Base-by-base conservation (phyloP, 2,329 filamentous ascomycete species). In the Fusarium tjaetaba region DNA sequence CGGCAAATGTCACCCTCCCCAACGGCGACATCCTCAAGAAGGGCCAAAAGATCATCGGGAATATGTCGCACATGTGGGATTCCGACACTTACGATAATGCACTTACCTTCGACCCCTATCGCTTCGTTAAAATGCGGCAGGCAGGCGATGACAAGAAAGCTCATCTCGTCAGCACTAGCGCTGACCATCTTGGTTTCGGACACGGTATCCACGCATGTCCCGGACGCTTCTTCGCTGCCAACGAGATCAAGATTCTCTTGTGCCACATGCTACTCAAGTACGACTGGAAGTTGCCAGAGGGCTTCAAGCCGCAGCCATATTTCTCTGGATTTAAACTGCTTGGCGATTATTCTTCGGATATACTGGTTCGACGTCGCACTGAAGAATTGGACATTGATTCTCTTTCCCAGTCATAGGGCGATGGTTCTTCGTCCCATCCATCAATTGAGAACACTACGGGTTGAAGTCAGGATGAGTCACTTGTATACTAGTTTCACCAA, bases 161-260 rank as follows among this genome's bases (percentile, higher is more conserved):
- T 4, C 85, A 84, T 70, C 82, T 90, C 76, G 85, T 88, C 7
- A 86, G 85, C 11, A 89, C 88, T 1, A 84, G 83, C n/a, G 78
- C 85, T 6, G 77, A 82, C 7, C 85, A 87, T 22, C 73, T 89
- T 20, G 81, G 84, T 0, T 90, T 90, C 73, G 88, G 88, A 0
- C 86, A 89, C 60, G 88, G 88, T 2, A 79, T 84, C 46, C 87
- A 90, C 76, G 86, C 84, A 3, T 86, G 87, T 55, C 85, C 86
- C 0, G 88, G 88, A 0, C 82, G 87, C 2, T 89, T 89, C 79
- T 88, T 89, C 66, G 87, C 87, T 0, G 82, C 85, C 0, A 84
- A 86, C 39, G 86, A 88, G 78, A 79, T 88, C 26, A 89, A 89
- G 78, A 85, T 89, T 71, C 78, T 86, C 4, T 59, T 89, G 2